Evolutionary conservation across 1,139 yeast species (phyloP).

Genomic region (Taphrina wiesneri): DNA sequence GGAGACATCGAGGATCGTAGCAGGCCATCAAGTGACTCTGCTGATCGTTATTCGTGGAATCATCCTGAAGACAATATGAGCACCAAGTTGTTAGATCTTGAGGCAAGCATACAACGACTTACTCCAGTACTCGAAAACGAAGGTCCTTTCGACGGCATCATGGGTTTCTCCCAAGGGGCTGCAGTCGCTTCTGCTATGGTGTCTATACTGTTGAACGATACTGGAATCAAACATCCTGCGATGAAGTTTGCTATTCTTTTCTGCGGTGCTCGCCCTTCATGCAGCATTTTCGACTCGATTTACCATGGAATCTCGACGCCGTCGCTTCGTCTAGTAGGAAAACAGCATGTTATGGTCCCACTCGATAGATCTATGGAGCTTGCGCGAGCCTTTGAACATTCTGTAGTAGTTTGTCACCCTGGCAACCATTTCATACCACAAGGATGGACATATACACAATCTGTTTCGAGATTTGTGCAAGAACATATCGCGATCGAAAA

Average conservation of each 20-base stretch:
- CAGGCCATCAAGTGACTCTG: not conserved
- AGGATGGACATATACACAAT: slow-evolving; percentile 21
- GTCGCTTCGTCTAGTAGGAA: slow-evolving; percentile 77
- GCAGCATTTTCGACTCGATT: slow-evolving; percentile 54
- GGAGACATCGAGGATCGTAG: slow-evolving; percentile 21
- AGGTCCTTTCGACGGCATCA: slow-evolving; percentile 85
- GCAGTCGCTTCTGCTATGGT: slow-evolving; percentile 59
- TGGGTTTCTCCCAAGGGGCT: slow-evolving; percentile 95
- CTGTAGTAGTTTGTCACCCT: slow-evolving; percentile 60
- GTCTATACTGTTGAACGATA: slow-evolving; percentile 37
- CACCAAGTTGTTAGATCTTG: slow-evolving; percentile 15
- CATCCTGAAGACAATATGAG: slow-evolving; percentile 13
- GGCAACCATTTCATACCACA: slow-evolving; percentile 84
- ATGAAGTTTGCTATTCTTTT: slow-evolving; percentile 74
- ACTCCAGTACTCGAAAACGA: slow-evolving; percentile 55
- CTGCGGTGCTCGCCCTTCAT: slow-evolving; percentile 71
- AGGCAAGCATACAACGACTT: slow-evolving; percentile 1
- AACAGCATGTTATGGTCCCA: slow-evolving; percentile 81
- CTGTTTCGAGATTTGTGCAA: slow-evolving; percentile 17
- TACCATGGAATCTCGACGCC: slow-evolving; percentile 55
- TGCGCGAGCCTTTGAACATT: slow-evolving; percentile 55
- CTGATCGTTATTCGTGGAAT: slow-evolving; percentile 21
- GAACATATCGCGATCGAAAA: not conserved
- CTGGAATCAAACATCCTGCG: slow-evolving; percentile 49
- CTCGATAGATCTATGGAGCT: slow-evolving; percentile 64